Evolutionary conservation across 495 filamentous ascomycete species (phyloP).

Genomic region (Daldinia loculata): DNA sequence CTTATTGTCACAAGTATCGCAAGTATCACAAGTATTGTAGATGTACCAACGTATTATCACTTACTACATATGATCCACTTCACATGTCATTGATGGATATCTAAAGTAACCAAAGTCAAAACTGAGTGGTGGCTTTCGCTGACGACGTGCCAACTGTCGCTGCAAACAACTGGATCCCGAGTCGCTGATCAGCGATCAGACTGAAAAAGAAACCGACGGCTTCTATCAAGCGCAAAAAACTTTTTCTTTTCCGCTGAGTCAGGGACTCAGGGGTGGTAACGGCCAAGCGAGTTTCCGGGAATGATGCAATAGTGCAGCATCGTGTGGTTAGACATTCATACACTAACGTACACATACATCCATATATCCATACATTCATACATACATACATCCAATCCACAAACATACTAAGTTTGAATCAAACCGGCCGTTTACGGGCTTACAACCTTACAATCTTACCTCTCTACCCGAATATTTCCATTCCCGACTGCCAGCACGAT

Average conservation of each 20-base stretch:
- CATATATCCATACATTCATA: neutral
- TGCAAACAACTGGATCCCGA: slow-evolving; percentile 41
- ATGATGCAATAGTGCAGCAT: slow-evolving; percentile 39
- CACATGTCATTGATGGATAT: slow-evolving; percentile 42
- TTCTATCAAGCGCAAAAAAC: slow-evolving; percentile 14
- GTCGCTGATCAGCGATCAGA: slow-evolving; percentile 38
- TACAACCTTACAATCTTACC: neutral
- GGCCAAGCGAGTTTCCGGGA: slow-evolving; percentile 13
- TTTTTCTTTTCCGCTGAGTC: slow-evolving; percentile 25
- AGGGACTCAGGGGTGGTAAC: slow-evolving; percentile 18
- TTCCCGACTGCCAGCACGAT: neutral
- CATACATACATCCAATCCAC: neutral
- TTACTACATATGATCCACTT: slow-evolving; percentile 31
- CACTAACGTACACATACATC: no score
- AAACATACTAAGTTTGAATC: neutral
- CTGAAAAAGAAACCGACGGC: slow-evolving; percentile 34
- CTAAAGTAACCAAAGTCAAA: slow-evolving; percentile 3
- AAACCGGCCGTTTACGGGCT: neutral
- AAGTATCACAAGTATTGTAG: neutral
- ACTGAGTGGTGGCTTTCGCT: slow-evolving; percentile 6
- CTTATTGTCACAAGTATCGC: neutral
- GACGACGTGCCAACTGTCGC: slow-evolving; percentile 31
- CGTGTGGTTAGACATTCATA: slow-evolving; percentile 1
- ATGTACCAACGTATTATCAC: neutral
- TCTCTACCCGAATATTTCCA: neutral